Evolutionary conservation across 495 filamentous ascomycete genomes (phyloP), one percentile per base, ranked within the genome.

Genomic region (Aspergillus kassunensis): DNA sequence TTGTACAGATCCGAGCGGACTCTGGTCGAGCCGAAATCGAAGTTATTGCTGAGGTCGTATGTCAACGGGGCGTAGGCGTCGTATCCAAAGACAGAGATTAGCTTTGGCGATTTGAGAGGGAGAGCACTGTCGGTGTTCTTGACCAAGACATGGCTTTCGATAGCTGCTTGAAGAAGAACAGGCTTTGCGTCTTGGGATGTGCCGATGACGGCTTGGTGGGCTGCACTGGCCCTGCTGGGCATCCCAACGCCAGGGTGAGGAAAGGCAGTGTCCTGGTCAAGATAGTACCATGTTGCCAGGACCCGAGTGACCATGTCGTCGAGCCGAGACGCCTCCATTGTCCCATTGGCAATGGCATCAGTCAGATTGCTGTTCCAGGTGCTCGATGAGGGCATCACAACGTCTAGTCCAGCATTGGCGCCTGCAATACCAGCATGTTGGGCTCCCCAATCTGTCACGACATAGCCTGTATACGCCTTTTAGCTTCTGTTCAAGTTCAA

Each of bases 71-170:
- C n/a, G n/a, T n/a, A n/a, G n/a, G 85, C 54, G 56, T 89, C 87
- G 31, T 81, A 82, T 16, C 88, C 88, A 49, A 90, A 89, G 9
- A 93, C 70, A 4, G 78, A 81, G 27, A 91, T 57, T 4, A 76
- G 67, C 27, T 66, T 63, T 0, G 78, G 79, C 3, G 73, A 74
- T 15, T 75, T 72, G 1, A 93, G 60, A 2, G 89, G 89, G 1
- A 93, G 70, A 6, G 81, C 66, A 52, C 67, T 73, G 53, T 79
- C 79, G n/a, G n/a, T n/a, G 6, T 93, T 93, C 69, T 90, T 91
- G 19, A 91, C 72, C 16, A 93, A 65, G 1, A 88, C 87, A 57
- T 87, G 83, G 16, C 80, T 78, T 52, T 82, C 83, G 13, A 80
- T 72, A 6, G 78, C 83, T 1, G 79, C 72, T 53, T 83, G 72